Percentiles rank a stretch among this genome's conserved stretches.
phyloP scores from a whole-genome alignment of 345 rosid species.

The Tarenaya hassleriana region DNA sequence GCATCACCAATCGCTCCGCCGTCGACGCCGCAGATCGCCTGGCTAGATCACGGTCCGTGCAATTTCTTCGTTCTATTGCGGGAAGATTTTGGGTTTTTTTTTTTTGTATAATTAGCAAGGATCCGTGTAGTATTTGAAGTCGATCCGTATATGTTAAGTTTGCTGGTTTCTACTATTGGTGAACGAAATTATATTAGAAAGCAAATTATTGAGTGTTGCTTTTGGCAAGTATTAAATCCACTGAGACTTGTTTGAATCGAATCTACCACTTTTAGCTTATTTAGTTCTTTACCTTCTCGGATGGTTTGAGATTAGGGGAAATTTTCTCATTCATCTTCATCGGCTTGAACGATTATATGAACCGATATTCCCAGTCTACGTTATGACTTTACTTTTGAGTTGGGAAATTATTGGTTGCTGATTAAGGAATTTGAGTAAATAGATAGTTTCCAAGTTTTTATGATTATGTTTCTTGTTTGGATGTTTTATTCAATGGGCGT shows the following conservation, averaged over 20 bases:
- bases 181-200: slow-evolving; percentile 7
- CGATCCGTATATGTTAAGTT: slow-evolving; percentile 21
- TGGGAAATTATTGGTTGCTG: neutral
- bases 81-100: neutral
- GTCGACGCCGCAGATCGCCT: slow-evolving; percentile 36
- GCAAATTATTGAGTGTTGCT: no score
- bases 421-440: slow-evolving; percentile 1
- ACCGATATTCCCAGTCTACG: neutral
- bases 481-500: neutral
- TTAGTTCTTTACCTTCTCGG: no score
- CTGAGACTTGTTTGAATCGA: no score
- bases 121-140: slow-evolving; percentile 9
- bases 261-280: no score
- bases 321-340: neutral
- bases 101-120: neutral
- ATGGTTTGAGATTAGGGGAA: no score
- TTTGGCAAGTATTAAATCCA: no score
- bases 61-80: neutral
- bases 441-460: neutral
- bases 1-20: slow-evolving; percentile 30
- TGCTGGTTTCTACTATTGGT: neutral
- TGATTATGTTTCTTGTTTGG: neutral
- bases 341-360: neutral
- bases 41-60: slow-evolving; percentile 47
- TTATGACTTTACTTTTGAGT: neutral